A percentile compares a stretch with the other conserved stretches of the same genome.
Evolutionary conservation across 177 flowering plant species (phyloP).

Genomic region (Telopea speciosissima): DNA sequence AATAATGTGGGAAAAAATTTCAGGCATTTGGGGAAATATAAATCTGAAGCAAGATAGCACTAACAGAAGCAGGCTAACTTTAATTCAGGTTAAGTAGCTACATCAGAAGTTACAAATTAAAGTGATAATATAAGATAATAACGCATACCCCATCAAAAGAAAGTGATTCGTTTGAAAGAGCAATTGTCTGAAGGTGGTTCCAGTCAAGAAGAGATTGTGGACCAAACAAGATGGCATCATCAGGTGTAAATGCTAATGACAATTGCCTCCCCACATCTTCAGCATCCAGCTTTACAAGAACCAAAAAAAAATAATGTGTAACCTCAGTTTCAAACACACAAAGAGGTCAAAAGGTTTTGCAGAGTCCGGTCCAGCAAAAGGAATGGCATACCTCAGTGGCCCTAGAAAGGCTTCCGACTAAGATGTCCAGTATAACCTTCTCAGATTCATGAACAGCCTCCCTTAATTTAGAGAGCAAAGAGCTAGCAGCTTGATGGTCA

Average conservation of each 20-base stretch:
- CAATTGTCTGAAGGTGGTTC: conserved; percentile 35
- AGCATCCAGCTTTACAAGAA: conserved; percentile 41
- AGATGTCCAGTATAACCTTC: conserved; percentile 31
- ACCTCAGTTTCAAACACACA: too few relatives aligned
- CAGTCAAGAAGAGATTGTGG: conserved; percentile 42
- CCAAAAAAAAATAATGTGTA: background rate
- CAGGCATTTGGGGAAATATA: background rate
- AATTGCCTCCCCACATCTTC: conserved; percentile 53
- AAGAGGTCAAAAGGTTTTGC: background rate
- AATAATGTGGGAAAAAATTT: background rate
- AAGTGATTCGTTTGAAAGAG: conserved; percentile 52
- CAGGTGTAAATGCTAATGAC: conserved; percentile 62
- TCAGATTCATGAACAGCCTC: conserved; percentile 34
- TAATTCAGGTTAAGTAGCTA: background rate
- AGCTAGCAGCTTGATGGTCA: conserved; percentile 55
- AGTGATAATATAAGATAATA: background rate
- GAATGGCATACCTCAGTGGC: conserved; percentile 46
- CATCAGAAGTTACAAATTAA: background rate
- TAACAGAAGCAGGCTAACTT: background rate
- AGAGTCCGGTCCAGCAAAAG: background rate
- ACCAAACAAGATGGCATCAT: conserved; percentile 67
- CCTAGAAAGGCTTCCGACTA: conserved; percentile 39
- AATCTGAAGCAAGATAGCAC: background rate
- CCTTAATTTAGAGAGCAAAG: conserved; percentile 37
- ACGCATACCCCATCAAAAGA: conserved; percentile 72